Conservation (phyloP, 331 rosid species). For the Ulmus americana region DNA sequence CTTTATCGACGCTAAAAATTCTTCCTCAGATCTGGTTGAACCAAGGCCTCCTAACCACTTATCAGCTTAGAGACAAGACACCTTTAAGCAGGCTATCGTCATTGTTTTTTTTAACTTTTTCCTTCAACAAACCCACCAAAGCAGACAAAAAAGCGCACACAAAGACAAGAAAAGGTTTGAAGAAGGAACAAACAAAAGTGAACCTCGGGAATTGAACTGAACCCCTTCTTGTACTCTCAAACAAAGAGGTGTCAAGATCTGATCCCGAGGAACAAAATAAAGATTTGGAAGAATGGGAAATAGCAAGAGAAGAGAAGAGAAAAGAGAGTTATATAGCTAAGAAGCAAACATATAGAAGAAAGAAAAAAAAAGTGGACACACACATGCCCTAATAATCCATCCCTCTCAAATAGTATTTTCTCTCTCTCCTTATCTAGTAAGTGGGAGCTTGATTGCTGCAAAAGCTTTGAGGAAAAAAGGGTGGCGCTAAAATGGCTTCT, state of each 20-base stretch:
- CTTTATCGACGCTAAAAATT: conserved; percentile 21
- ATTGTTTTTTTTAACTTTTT: conserved; percentile 2
- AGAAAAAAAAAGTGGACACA: conserved; percentile 16
- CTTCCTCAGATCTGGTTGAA: conserved; percentile 41
- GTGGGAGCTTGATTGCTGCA: conserved; percentile 65
- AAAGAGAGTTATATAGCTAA: conserved; percentile 36
- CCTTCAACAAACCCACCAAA: conserved; percentile 10
- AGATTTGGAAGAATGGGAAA: conserved; percentile 34
- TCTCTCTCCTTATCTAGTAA: conserved; percentile 47
- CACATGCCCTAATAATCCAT: conserved; percentile 50
- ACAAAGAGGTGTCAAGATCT: conserved; percentile 25
- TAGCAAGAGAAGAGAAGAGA: conserved; percentile 27
- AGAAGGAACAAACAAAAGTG: conserved; percentile 11
- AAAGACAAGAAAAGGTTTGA: conserved; percentile 7
- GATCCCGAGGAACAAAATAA: conserved; percentile 42
- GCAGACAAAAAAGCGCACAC: conserved; percentile 26
- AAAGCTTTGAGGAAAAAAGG: conserved; percentile 53
- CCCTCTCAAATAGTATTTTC: conserved; percentile 19
- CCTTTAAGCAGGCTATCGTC: conserved; percentile 16
- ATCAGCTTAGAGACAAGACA: conserved; percentile 13
- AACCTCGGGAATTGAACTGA: conserved; percentile 54
- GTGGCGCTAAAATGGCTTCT: conserved; percentile 58
- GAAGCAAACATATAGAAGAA: conserved; percentile 30
- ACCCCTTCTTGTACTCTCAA: conserved; percentile 13
- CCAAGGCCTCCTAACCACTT: conserved; percentile 24